Evolutionary conservation across 2,329 filamentous ascomycete species (phyloP).

Genomic region (Aspergillus aculeatinus): DNA sequence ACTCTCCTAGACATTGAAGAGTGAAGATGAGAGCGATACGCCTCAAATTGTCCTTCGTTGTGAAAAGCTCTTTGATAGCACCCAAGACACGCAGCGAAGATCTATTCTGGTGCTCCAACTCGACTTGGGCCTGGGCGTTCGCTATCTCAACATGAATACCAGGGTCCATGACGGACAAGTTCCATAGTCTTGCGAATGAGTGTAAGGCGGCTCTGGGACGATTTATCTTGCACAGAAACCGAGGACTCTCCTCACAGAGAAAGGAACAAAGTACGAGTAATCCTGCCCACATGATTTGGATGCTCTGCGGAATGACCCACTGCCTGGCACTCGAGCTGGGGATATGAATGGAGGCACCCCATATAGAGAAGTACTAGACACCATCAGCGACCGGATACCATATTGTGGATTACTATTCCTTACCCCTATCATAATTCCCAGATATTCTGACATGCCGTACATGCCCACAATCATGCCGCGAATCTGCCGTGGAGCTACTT

Average conservation of each 20-base stretch:
- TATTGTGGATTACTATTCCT: not conserved
- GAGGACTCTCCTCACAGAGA: slow-evolving; percentile 64
- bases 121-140: slow-evolving; percentile 10
- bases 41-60: not conserved
- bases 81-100: not conserved
- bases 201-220: slow-evolving; percentile 45
- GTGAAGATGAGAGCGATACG: slow-evolving; percentile 30
- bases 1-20: slow-evolving; percentile 69
- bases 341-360: slow-evolving; percentile 52
- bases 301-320: slow-evolving; percentile 65
- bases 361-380: slow-evolving; percentile 33
- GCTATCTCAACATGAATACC: slow-evolving; percentile 13
- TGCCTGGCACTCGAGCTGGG: slow-evolving; percentile 38
- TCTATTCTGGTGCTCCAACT: not conserved
- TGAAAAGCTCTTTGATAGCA: slow-evolving; percentile 1
- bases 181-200: slow-evolving; percentile 54
- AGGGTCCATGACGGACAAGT: slow-evolving; percentile 20
- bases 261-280: slow-evolving; percentile 65
- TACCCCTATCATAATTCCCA: slow-evolving; percentile 26
- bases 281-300: slow-evolving; percentile 71
- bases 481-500: slow-evolving; percentile 70
- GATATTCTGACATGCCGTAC: slow-evolving; percentile 23
- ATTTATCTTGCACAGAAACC: slow-evolving; percentile 65
- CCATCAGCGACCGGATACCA: not conserved
- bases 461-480: slow-evolving; percentile 57